Conservation (phyloP, 345 rosid species). For the Nephelium lappaceum region DNA sequence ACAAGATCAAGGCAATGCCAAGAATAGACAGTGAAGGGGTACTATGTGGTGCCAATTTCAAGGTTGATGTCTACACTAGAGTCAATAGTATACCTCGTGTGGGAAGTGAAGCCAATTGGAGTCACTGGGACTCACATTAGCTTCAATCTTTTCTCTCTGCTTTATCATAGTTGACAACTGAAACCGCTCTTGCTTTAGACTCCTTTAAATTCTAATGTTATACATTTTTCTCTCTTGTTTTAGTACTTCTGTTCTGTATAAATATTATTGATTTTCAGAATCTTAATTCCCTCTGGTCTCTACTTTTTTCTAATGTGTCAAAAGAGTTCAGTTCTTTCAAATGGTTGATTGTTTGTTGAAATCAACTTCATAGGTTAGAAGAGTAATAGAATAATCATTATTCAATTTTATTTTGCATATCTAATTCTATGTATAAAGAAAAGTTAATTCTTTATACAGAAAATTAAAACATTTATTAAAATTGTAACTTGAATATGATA, state of each 20-base stretch:
- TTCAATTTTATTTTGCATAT: no score
- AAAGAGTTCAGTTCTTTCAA: neutral
- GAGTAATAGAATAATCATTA: no score
- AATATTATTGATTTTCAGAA: neutral
- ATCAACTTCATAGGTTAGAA: no score
- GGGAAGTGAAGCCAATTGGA: conserved; percentile 91
- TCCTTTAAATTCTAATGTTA: neutral
- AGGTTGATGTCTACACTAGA: conserved; percentile 70
- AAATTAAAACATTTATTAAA: no score
- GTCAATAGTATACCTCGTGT: conserved; percentile 69
- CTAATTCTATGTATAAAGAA: no score
- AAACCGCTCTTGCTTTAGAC: neutral
- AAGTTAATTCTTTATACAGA: no score
- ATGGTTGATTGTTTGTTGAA: no score
- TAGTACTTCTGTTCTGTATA: neutral
- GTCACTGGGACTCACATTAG: conserved; percentile 48
- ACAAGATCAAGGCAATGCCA: conserved; percentile 80
- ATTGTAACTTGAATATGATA: no score
- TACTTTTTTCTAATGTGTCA: neutral
- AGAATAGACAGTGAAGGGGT: conserved; percentile 92
- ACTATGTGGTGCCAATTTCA: conserved; percentile 84
- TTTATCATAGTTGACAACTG: neutral
- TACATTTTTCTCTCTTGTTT: neutral
- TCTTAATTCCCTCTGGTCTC: no score
- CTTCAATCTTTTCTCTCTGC: neutral